phyloP scores from a whole-genome alignment of 2,329 filamentous ascomycete species.

The Coniochaeta hoffmannii region DNA sequence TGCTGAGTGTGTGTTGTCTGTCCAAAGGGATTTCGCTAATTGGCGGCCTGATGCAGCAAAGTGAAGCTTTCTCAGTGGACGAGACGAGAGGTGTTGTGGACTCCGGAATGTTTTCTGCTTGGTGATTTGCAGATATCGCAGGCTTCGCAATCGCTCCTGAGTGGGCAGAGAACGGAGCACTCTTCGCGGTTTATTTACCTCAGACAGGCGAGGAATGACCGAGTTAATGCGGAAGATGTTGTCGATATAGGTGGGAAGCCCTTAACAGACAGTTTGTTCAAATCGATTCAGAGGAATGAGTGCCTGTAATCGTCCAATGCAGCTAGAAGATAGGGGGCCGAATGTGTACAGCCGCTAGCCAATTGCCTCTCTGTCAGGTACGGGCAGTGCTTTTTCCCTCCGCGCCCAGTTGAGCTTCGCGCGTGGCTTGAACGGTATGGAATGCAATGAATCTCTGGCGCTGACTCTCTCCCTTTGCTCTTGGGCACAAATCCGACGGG shows the following conservation, averaged over 20 bases:
- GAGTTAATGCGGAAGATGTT: conserved; percentile 2
- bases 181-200: conserved; percentile 3
- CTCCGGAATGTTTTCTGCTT: conserved; percentile 3
- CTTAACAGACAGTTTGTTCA: background rate
- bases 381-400: background rate
- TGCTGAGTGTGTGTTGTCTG: conserved; percentile 20
- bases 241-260: conserved; percentile 1
- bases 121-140: conserved; percentile 11
- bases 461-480: conserved; percentile 6
- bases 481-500: conserved; percentile 11
- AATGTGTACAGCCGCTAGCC: background rate
- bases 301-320: background rate
- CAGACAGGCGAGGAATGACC: conserved; percentile 1
- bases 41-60: conserved; percentile 15
- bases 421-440: background rate
- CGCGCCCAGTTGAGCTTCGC: background rate
- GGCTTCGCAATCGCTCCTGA: conserved; percentile 5
- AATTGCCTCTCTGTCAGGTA: background rate
- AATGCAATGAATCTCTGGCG: background rate
- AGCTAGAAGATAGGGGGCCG: background rate
- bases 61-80: conserved; percentile 10
- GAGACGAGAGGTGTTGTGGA: background rate
- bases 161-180: conserved; percentile 5
- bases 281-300: background rate
- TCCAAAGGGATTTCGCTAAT: conserved; percentile 17